Evolutionary conservation across 805 yeast species (phyloP), one percentile per base, ranked within the genome.

Genomic region (Lipomyces kockii): DNA sequence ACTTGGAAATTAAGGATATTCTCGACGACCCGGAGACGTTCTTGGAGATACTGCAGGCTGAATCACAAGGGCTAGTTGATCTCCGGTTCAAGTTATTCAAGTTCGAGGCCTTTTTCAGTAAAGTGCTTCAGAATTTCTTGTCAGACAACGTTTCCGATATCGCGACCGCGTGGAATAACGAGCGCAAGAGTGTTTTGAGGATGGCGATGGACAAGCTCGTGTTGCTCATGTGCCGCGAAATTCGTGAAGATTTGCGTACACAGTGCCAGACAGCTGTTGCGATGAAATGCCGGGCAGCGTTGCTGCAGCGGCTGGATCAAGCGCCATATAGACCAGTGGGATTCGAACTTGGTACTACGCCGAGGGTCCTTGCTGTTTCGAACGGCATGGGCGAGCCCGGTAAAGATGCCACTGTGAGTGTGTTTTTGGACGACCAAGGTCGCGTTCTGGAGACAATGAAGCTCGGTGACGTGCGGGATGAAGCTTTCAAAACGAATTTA

Each of bases 1-100:
- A 92, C 78, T 85, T 95, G 76, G 83, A 90, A 1, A 88, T 93
- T 17, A 84, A 84, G n/a, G 92, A 92, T 66, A 86, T 95, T 74
- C 83, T 86, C 6, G 81, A 81, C 51, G 83, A 86, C 64, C 98
- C 99, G 1, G 97, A 92, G 73, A 80, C 89, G 53, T 91, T 90
- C 73, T 81, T 95, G 74, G 85, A 96, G 74, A 95, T 95, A 97
- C 79, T 93, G 60, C 93, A 90, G 75, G 99, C 98, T 1, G 99
- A 95, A 77, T 78, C 87, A 5, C 83, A 86, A 71, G 96, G 97
- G 39, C 85, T 89, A 55, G 84, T 93, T 49, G 71, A 80, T 64
- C 63, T 82, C 69, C 54, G 57, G 27, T 68, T 64, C 59, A 58
- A 32, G 54, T 29, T 69, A 34, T 59, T 60, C 22, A 60, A 66